These are phyloP conservation scores for Eremomyces bilateralis DNA, from an alignment of 495 filamentous ascomycete genomes.

Conservation along the genomic window DNA sequence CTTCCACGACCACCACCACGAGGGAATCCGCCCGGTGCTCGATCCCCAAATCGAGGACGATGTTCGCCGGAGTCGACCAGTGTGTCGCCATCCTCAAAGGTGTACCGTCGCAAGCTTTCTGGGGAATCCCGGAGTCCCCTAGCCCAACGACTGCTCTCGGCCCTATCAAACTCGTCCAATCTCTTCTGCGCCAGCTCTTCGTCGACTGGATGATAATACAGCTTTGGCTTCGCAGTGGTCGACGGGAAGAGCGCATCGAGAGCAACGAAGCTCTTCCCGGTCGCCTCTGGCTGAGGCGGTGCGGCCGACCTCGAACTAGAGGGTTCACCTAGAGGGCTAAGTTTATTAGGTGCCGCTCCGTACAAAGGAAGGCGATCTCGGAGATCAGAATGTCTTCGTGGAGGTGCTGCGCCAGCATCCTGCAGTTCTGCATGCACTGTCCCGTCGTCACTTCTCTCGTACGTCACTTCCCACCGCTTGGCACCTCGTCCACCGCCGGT, in stretches of 20 bases:
- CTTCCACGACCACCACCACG: too few relatives aligned
- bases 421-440: constrained; percentile 12
- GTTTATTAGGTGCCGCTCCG: not conserved
- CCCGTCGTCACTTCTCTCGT: constrained; percentile 34
- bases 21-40: too few relatives aligned
- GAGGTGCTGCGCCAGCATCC: constrained; percentile 20
- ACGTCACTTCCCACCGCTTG: constrained; percentile 50
- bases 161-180: constrained; percentile 38
- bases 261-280: constrained; percentile 18
- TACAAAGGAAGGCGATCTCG: not conserved
- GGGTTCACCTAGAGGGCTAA: not conserved
- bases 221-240: constrained; percentile 36
- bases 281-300: constrained; percentile 5
- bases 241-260: constrained; percentile 42
- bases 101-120: constrained; percentile 44
- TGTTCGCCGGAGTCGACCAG: constrained; percentile 47
- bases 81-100: constrained; percentile 47
- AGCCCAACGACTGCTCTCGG: constrained; percentile 26
- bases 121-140: constrained; percentile 13
- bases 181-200: constrained; percentile 35
- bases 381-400: not conserved
- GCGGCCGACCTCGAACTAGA: too few relatives aligned
- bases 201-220: constrained; percentile 40
- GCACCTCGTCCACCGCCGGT: constrained; percentile 23
- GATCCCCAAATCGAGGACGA: too few relatives aligned